A percentile compares a stretch with the other conserved stretches of the same genome.
Evolutionary conservation across 805 yeast genomes (phyloP).

Genomic region (Wickerhamiella brachini): DNA sequence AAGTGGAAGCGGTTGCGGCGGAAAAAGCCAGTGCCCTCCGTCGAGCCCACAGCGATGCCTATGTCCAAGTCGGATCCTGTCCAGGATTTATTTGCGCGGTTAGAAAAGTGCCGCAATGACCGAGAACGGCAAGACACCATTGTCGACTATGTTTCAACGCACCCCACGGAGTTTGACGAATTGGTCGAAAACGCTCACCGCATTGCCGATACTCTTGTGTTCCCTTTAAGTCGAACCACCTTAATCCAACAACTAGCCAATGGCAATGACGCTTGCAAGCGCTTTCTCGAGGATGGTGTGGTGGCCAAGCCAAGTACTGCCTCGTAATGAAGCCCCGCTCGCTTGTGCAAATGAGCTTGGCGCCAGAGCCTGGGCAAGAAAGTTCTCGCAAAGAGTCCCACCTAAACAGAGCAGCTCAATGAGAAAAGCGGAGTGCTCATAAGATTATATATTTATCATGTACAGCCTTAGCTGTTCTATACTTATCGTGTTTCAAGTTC

Average conservation of each 20-base stretch:
- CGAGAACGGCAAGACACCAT: conserved; percentile 14
- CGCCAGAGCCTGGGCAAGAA: no score
- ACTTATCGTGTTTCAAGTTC: no score
- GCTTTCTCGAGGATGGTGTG: background rate
- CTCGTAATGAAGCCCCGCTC: no score
- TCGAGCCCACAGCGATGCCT: background rate
- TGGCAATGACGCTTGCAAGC: background rate
- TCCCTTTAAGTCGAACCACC: conserved; percentile 9
- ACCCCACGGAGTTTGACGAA: conserved; percentile 6
- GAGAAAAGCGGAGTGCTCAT: no score
- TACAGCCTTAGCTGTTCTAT: no score
- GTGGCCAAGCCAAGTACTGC: background rate
- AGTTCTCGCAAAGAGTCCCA: no score
- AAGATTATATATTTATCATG: background rate
- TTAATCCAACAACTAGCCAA: background rate
- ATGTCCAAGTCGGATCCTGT: background rate
- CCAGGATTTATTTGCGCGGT: background rate
- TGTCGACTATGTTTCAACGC: conserved; percentile 5
- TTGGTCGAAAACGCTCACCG: conserved; percentile 5
- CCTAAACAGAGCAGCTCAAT: no score
- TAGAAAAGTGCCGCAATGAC: conserved; percentile 14
- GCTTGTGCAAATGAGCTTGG: no score
- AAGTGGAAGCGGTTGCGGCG: conserved; percentile 39
- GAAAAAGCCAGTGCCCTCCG: conserved; percentile 1
- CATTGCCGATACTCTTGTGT: conserved; percentile 9